phyloP scores from a whole-genome alignment of 768 basidiomycete species.

The Hericium erinaceus region DNA sequence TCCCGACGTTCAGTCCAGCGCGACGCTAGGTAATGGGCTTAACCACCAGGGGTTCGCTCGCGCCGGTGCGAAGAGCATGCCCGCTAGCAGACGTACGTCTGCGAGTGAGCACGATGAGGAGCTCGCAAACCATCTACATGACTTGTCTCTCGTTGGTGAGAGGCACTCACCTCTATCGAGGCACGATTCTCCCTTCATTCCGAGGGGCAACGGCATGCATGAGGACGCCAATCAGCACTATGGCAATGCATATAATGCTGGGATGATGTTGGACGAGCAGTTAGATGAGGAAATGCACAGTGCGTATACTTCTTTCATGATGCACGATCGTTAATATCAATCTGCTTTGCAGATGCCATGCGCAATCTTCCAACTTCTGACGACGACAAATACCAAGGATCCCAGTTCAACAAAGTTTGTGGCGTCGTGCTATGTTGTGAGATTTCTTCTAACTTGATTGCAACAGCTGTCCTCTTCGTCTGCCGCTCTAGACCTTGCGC shows the following conservation, averaged over 20 bases:
- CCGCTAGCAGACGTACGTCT: constrained; percentile 82
- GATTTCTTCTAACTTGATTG: background rate
- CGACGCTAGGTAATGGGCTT: constrained; percentile 27
- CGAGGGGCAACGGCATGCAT: constrained; percentile 43
- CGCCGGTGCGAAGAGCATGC: constrained; percentile 84
- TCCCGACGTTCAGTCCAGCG: constrained; percentile 38
- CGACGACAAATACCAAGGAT: constrained; percentile 72
- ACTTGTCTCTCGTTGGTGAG: constrained; percentile 59
- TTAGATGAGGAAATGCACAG: constrained; percentile 93
- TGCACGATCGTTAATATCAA: constrained; percentile 3
- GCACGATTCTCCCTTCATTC: constrained; percentile 42
- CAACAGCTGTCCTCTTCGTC: constrained; percentile 74
- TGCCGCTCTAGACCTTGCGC: constrained; percentile 88
- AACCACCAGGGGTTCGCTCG: constrained; percentile 48
- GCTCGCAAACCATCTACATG: constrained; percentile 65
- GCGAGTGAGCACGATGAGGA: constrained; percentile 84
- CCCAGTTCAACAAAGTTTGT: constrained; percentile 57
- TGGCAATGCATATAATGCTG: constrained; percentile 64
- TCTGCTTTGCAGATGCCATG: constrained; percentile 60
- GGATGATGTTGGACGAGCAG: constrained; percentile 90
- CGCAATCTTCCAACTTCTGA: constrained; percentile 80
- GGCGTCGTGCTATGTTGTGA: background rate
- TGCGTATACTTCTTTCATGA: constrained; percentile 28
- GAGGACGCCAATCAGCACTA: constrained; percentile 52
- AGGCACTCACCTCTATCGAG: constrained; percentile 47